phyloP scores from a whole-genome alignment of 805 yeast genomes.

The baker's yeast (Saccharomyces cerevisiae) region DNA sequence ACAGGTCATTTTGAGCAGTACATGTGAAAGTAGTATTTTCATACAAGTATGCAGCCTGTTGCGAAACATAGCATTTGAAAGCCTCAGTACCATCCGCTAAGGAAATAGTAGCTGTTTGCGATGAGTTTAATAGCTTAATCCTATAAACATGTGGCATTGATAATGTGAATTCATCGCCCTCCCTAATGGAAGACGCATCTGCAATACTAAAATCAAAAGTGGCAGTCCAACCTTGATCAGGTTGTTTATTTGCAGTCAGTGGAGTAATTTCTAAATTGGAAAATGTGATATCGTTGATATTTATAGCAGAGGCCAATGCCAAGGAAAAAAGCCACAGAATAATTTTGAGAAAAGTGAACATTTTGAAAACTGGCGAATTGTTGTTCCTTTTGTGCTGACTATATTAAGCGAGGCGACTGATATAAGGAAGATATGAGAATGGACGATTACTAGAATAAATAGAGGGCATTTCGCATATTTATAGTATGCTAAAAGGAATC shows the following conservation, averaged over 20 bases:
- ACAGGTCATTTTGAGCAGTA: constrained; percentile 16
- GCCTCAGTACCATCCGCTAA: constrained; percentile 22
- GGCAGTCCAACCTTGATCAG: constrained; percentile 31
- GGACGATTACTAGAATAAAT: not conserved
- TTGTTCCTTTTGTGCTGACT: not conserved
- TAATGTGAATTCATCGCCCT: constrained; percentile 25
- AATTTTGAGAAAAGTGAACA: not conserved
- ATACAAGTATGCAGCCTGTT: constrained; percentile 30
- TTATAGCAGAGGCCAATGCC: constrained; percentile 6
- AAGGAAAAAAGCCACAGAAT: not conserved
- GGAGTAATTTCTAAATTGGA: constrained; percentile 12
- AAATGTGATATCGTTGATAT: constrained; percentile 8
- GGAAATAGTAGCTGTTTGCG: constrained; percentile 12
- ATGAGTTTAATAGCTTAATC: constrained; percentile 25
- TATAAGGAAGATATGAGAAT: not conserved
- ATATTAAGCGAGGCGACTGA: not conserved
- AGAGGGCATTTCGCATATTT: not conserved
- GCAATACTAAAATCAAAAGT: constrained; percentile 22
- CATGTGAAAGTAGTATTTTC: constrained; percentile 28
- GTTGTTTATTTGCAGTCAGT: constrained; percentile 11
- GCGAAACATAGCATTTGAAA: constrained; percentile 28
- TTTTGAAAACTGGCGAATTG: not conserved
- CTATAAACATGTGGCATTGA: constrained; percentile 30
- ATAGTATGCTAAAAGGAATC: not conserved
- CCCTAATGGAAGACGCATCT: constrained; percentile 10